phyloP scores from a whole-genome alignment of 495 filamentous ascomycete species.

The Sabuloglossum arenarium region DNA sequence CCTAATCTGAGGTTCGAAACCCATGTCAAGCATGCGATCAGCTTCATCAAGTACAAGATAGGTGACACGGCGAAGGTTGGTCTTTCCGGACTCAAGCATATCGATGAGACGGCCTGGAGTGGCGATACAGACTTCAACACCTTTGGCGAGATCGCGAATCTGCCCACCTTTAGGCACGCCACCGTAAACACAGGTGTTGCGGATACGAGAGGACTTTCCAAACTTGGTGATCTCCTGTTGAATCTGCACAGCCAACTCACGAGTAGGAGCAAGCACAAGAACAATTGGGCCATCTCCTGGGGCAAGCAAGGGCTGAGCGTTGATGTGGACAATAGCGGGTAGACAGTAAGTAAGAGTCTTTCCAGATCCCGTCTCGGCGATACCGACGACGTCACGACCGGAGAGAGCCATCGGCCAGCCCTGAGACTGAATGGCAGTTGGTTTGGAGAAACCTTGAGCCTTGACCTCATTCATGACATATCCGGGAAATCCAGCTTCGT shows the following conservation, averaged over 20 bases:
- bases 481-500: conserved; percentile 87
- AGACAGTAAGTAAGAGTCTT: conserved; percentile 98
- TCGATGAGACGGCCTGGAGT: conserved; percentile 95
- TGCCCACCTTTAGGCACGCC: conserved; percentile 95
- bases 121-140: conserved; percentile 83
- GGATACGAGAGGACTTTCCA: conserved; percentile 90
- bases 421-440: conserved; percentile 92
- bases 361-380: conserved; percentile 96
- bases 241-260: conserved; percentile 95
- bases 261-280: conserved; percentile 81
- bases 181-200: conserved; percentile 97
- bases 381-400: conserved; percentile 95
- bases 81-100: conserved; percentile 94
- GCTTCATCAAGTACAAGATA: conserved; percentile 82
- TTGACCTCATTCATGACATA: conserved; percentile 98
- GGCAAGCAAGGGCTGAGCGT: conserved; percentile 92
- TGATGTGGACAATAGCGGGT: conserved; percentile 97
- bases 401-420: conserved; percentile 99
- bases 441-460: conserved; percentile 79
- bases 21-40: conserved; percentile 84
- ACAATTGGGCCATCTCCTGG: conserved; percentile 95
- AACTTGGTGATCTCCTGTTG: conserved; percentile 92
- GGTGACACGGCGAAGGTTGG: conserved; percentile 93
- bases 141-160: conserved; percentile 76
- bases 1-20: conserved; percentile 75